A percentile compares a stretch with the other conserved stretches of the same genome.
Conservation (phyloP, 2,329 filamentous ascomycete species). For the Magnaporthiopsis incrustans region DNA sequence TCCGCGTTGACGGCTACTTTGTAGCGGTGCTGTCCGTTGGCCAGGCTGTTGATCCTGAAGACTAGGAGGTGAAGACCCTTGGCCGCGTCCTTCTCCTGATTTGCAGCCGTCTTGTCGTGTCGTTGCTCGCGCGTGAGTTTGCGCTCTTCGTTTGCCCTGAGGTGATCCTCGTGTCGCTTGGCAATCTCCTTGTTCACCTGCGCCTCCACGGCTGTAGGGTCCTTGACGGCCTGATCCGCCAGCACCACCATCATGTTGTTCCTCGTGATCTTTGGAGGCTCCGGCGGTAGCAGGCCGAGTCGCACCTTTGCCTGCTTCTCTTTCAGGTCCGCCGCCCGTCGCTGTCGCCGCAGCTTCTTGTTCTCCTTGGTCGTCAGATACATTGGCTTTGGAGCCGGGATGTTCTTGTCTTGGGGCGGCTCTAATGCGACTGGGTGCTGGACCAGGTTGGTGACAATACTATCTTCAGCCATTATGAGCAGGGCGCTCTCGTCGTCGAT, state of each 20-base stretch:
- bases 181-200: slow-evolving; percentile 89
- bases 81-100: slow-evolving; percentile 81
- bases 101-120: slow-evolving; percentile 70
- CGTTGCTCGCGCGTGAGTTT: slow-evolving; percentile 84
- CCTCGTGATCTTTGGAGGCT: slow-evolving; percentile 93
- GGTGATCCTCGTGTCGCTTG: slow-evolving; percentile 72
- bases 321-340: slow-evolving; percentile 86
- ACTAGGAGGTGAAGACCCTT: slow-evolving; percentile 82
- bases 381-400: slow-evolving; percentile 77
- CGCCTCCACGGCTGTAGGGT: slow-evolving; percentile 93
- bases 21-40: slow-evolving; percentile 87
- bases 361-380: slow-evolving; percentile 87
- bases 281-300: slow-evolving; percentile 79
- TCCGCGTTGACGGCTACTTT: slow-evolving; percentile 91
- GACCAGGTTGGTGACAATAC: slow-evolving; percentile 82
- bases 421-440: slow-evolving; percentile 89
- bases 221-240: slow-evolving; percentile 84
- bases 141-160: slow-evolving; percentile 71
- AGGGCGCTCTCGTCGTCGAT: slow-evolving; percentile 58
- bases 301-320: slow-evolving; percentile 95
- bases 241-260: slow-evolving; percentile 96
- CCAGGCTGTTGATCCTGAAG: slow-evolving; percentile 82
- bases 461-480: slow-evolving; percentile 71
- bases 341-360: slow-evolving; percentile 81
- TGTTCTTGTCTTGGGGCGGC: slow-evolving; percentile 80